Evolutionary conservation across 1,284 basidiomycete genomes (phyloP).

Genomic region (Cutaneotrichosporon spelunceum): DNA sequence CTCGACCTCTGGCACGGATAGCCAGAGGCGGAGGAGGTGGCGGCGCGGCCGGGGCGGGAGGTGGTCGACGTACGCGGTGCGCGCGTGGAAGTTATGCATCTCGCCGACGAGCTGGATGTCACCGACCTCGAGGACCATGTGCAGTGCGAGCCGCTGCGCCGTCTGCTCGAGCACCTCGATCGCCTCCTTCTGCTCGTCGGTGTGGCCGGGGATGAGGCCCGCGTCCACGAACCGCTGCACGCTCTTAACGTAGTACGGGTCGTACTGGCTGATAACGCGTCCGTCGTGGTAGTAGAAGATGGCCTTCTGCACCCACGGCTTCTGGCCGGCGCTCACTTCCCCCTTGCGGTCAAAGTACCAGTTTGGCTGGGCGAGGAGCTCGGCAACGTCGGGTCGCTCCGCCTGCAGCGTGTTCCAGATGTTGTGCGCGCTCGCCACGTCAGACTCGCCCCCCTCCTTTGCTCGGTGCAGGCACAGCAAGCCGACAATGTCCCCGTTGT

Average conservation of each 20-base stretch:
- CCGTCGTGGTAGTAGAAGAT: constrained; percentile 30
- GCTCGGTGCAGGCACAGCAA: constrained; percentile 53
- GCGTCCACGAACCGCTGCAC: constrained; percentile 36
- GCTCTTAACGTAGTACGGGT: constrained; percentile 45
- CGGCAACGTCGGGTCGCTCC: constrained; percentile 52
- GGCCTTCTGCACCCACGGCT: constrained; percentile 32
- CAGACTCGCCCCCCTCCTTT: constrained; percentile 55
- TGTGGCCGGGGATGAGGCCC: constrained; percentile 49
- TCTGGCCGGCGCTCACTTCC: constrained; percentile 48
- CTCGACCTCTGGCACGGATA: constrained; percentile 47
- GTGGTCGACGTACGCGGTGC: constrained; percentile 53
- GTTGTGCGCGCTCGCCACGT: constrained; percentile 52
- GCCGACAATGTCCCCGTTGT: constrained; percentile 48
- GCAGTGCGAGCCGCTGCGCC: constrained; percentile 47
- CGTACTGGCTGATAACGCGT: constrained; percentile 35
- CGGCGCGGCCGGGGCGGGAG: constrained; percentile 46
- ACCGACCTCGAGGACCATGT: constrained; percentile 53
- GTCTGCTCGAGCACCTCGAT: constrained; percentile 53
- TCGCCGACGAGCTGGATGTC: constrained; percentile 49
- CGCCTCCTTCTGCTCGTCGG: constrained; percentile 46
- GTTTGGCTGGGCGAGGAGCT: constrained; percentile 43
- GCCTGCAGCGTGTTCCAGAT: constrained; percentile 53
- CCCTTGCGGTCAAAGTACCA: constrained; percentile 52
- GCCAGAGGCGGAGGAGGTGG: constrained; percentile 54
- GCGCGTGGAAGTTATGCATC: constrained; percentile 51